Evolutionary conservation across 805 yeast genomes (phyloP).

Genomic region (Martiniozyma abietophila): DNA sequence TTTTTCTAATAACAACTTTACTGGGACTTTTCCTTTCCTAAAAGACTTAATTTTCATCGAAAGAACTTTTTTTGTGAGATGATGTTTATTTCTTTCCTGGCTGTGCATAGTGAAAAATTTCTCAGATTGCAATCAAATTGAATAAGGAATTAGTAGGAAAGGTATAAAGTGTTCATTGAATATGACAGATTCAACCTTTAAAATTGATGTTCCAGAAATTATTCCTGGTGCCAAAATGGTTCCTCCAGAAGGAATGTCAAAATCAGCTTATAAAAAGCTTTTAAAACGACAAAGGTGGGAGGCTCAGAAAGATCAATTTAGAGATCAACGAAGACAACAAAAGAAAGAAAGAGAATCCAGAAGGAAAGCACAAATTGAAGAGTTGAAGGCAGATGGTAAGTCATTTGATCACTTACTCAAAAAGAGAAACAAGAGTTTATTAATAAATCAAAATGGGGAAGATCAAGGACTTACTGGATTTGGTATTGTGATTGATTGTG

Average conservation of each 20-base stretch:
- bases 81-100: too few relatives aligned
- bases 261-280: constrained; percentile 71
- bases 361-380: constrained; percentile 23
- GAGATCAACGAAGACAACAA: constrained; percentile 44
- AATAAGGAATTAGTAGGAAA: too few relatives aligned
- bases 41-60: too few relatives aligned
- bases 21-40: too few relatives aligned
- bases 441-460: constrained; percentile 21
- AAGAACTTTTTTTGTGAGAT: too few relatives aligned
- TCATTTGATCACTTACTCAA: constrained; percentile 26
- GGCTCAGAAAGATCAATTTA: constrained; percentile 52
- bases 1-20: too few relatives aligned
- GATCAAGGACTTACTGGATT: constrained; percentile 43
- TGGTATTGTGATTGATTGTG: constrained; percentile 72
- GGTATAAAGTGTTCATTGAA: too few relatives aligned
- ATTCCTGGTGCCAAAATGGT: constrained; percentile 12
- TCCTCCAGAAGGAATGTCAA: constrained; percentile 83
- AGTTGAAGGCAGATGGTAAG: constrained; percentile 32
- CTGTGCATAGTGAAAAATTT: too few relatives aligned
- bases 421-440: constrained; percentile 25
- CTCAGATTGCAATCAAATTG: too few relatives aligned
- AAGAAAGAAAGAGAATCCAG: constrained; percentile 33
- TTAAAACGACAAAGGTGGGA: constrained; percentile 49
- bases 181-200: too few relatives aligned
- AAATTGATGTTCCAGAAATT: not conserved